Evolutionary conservation across 768 basidiomycete species (phyloP).

Genomic region (Collybia mongolica): DNA sequence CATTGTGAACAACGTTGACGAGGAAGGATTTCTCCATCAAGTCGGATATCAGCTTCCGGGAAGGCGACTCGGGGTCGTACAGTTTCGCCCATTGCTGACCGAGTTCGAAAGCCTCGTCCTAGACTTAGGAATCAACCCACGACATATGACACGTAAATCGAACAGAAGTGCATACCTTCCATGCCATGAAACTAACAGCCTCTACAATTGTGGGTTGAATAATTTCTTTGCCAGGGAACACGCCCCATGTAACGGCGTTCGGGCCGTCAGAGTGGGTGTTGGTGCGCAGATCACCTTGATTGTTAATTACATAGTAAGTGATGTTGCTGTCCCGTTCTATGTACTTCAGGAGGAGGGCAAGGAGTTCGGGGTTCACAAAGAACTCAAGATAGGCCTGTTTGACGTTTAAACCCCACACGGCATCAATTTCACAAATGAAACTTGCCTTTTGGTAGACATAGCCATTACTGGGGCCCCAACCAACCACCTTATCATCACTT

Average conservation of each 20-base stretch:
- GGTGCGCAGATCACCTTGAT: slow-evolving; percentile 89
- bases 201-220: slow-evolving; percentile 96
- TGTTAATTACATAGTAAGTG: slow-evolving; percentile 98
- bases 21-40: slow-evolving; percentile 83
- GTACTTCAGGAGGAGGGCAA: slow-evolving; percentile 69
- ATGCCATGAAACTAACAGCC: slow-evolving; percentile 97
- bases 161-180: slow-evolving; percentile 64
- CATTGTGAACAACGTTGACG: slow-evolving; percentile 96
- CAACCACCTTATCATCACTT: slow-evolving; percentile 83
- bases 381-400: slow-evolving; percentile 92
- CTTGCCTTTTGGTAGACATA: slow-evolving; percentile 93
- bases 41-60: slow-evolving; percentile 71
- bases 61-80: slow-evolving; percentile 75
- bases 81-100: slow-evolving; percentile 89
- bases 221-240: slow-evolving; percentile 96
- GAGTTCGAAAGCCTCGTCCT: slow-evolving; percentile 95
- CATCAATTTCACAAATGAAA: neutral
- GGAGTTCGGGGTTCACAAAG: slow-evolving; percentile 78
- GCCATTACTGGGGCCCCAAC: slow-evolving; percentile 93
- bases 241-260: slow-evolving; percentile 99
- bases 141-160: neutral
- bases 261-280: slow-evolving; percentile 95
- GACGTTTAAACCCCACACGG: neutral
- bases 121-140: slow-evolving; percentile 8
- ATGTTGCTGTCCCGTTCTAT: slow-evolving; percentile 87